Percentiles rank a stretch among this genome's conserved stretches.
Conservation (phyloP, 2,329 filamentous ascomycete genomes). For the Colletotrichum sp. region DNA sequence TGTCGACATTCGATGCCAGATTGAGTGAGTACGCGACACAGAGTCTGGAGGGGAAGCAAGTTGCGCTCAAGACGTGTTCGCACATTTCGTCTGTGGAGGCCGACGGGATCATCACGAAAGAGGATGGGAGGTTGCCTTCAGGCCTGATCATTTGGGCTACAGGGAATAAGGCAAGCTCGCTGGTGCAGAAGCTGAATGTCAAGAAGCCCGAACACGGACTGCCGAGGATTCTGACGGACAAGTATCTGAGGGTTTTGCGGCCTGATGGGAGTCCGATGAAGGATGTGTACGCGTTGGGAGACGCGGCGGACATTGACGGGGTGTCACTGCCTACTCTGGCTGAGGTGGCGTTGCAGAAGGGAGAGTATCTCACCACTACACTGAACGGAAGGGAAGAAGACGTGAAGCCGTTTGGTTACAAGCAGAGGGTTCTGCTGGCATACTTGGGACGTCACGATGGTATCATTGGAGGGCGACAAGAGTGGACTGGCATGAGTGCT, state of each 20-base stretch:
- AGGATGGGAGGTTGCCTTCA: slow-evolving; percentile 83
- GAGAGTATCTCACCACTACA: not conserved
- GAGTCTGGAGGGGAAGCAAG: slow-evolving; percentile 1
- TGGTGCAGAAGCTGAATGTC: slow-evolving; percentile 1
- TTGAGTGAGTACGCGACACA: slow-evolving; percentile 85
- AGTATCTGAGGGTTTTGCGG: not conserved
- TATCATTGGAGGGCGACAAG: slow-evolving; percentile 7
- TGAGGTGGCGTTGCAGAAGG: slow-evolving; percentile 13
- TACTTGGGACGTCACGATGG: slow-evolving; percentile 11
- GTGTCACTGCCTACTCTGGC: slow-evolving; percentile 7
- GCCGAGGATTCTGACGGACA: slow-evolving; percentile 4
- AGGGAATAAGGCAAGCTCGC: slow-evolving; percentile 64
- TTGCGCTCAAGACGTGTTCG: not conserved
- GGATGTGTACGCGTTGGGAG: not conserved
- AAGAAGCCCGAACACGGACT: not conserved
- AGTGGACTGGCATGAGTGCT: slow-evolving; percentile 8
- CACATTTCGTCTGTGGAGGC: slow-evolving; percentile 35
- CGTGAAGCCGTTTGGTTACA: not conserved
- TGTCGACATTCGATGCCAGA: slow-evolving; percentile 98
- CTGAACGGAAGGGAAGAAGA: not conserved
- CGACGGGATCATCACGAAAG: slow-evolving; percentile 98
- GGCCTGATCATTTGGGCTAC: slow-evolving; percentile 98
- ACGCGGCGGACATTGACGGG: slow-evolving; percentile 1
- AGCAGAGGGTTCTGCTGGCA: not conserved
- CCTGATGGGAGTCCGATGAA: slow-evolving; percentile 7